Evolutionary conservation across 2,329 filamentous ascomycete species (phyloP), one percentile per base, ranked within the genome.

Genomic region (Drechmeria coniospora): DNA sequence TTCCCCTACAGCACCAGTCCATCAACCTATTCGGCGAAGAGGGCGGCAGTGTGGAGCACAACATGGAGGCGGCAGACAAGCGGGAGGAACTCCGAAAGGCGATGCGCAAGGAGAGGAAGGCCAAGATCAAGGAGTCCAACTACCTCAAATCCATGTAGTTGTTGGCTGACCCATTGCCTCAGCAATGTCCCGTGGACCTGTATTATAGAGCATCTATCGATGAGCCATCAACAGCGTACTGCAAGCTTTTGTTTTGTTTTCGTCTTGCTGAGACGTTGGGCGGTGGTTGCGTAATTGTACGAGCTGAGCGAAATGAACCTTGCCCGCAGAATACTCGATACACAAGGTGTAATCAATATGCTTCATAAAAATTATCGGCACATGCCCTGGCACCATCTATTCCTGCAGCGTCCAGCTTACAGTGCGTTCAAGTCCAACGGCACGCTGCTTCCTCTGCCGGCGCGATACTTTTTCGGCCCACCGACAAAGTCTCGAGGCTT

Each of bases 391-490:
- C 10, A 7, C 18, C 10, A 10, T 6, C 7, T 20, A 20, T 10
- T 10, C 18, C 6, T 7, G 18, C 6, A 20, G 12, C 21, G 12
- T 13, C 21, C 20, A 26, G 8, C 7, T 23, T 32, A 37, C 26
- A 41, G 33, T 17, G 65, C 61, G 38, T 62, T 71, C 46, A 98
- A 54, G 59, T 95, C 82, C 42, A 95, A 59, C 17, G 90, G 90
- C 40, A 95, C 86, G 59, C 81, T 94, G 56, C 84, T 94, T 18
- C 84, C 87, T 47, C 87, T 70, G 7, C 90, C 90, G 20, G 90
- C 90, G 36, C 87, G 67, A 53, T 95, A 98, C 48, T 72, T 74
- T 49, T 79, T 84, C 13, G 66, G 57, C 4, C 70, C 73, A n/a
- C 78, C 79, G 2, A 63, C 56, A 46, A 92, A 94, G 2, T 79